These are phyloP conservation scores for Chlamydomonas schloesseri DNA, from an alignment of 139 green algal genomes.

Conservation along the genomic window DNA sequence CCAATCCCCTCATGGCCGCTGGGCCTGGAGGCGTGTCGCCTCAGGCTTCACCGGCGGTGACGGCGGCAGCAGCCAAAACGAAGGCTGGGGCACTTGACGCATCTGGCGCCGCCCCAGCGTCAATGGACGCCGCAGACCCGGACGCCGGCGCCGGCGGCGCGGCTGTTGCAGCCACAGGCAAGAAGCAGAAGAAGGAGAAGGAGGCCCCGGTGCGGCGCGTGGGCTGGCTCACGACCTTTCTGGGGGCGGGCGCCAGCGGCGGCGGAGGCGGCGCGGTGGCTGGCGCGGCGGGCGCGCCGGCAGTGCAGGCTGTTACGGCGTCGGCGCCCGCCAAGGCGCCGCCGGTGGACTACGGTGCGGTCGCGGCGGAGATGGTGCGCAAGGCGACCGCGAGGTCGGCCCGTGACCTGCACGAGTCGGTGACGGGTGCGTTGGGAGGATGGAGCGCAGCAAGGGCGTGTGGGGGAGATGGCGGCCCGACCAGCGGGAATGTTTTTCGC, in stretches of 20 bases:
- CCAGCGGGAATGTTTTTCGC: too few relatives aligned
- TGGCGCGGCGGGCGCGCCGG: neutral
- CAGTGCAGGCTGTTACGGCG: neutral
- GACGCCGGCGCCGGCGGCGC: too few relatives aligned
- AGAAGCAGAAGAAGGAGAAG: neutral
- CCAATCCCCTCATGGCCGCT: too few relatives aligned
- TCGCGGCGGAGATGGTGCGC: conserved; percentile 22
- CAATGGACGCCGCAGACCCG: too few relatives aligned
- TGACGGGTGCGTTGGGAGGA: neutral
- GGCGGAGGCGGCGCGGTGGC: neutral
- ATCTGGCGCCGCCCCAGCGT: too few relatives aligned
- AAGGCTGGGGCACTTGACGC: too few relatives aligned
- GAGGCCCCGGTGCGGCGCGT: neutral
- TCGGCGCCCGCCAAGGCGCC: neutral
- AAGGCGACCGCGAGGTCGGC: neutral
- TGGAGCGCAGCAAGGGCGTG: neutral
- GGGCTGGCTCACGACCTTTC: conserved; percentile 12
- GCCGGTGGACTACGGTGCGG: neutral
- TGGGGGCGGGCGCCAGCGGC: neutral
- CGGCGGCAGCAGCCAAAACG: neutral
- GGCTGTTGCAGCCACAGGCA: neutral
- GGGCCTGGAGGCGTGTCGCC: too few relatives aligned
- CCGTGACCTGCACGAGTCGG: neutral
- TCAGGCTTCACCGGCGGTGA: neutral
- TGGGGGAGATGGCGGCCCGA: too few relatives aligned